Conservation (phyloP, 768 basidiomycete genomes). For the Lenzites betulinus region DNA sequence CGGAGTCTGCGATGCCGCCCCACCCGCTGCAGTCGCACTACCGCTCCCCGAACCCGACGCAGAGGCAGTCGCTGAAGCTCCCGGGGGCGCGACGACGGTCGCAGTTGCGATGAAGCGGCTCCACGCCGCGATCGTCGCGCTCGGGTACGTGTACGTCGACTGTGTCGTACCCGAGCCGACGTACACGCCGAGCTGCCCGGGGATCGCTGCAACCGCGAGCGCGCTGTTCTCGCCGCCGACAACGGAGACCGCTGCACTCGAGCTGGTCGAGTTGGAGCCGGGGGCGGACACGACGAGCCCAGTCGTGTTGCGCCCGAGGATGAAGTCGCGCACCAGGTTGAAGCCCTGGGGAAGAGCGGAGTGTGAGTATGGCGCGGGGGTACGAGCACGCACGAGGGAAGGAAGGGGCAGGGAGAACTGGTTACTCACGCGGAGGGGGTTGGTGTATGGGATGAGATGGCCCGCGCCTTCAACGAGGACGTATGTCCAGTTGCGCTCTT, state of each 20-base stretch:
- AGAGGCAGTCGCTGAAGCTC: background rate
- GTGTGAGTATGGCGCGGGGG: background rate
- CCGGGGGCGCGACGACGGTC: slow-evolving; percentile 12
- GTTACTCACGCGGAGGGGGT: slow-evolving; percentile 50
- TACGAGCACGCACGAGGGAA: background rate
- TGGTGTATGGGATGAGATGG: slow-evolving; percentile 40
- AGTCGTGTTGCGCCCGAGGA: slow-evolving; percentile 61
- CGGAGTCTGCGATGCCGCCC: too few relatives aligned
- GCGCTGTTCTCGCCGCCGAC: slow-evolving; percentile 53
- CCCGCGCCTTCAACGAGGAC: slow-evolving; percentile 41
- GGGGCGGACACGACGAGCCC: slow-evolving; percentile 46
- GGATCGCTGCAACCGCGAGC: slow-evolving; percentile 48
- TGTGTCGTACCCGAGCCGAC: slow-evolving; percentile 44
- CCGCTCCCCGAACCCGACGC: background rate
- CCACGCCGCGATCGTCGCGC: slow-evolving; percentile 37
- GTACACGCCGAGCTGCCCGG: slow-evolving; percentile 57
- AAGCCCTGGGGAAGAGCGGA: slow-evolving; percentile 47
- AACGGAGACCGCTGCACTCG: slow-evolving; percentile 33
- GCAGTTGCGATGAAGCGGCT: slow-evolving; percentile 32
- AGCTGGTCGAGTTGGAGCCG: slow-evolving; percentile 16
- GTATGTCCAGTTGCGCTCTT: slow-evolving; percentile 65
- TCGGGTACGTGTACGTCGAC: slow-evolving; percentile 29
- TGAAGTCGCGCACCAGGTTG: slow-evolving; percentile 64
- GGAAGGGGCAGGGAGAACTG: slow-evolving; percentile 42
- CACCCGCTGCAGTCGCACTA: too few relatives aligned